Evolutionary conservation across 192 early-diverging fungal species (phyloP).

Genomic region (Neocallimastix lanati): DNA sequence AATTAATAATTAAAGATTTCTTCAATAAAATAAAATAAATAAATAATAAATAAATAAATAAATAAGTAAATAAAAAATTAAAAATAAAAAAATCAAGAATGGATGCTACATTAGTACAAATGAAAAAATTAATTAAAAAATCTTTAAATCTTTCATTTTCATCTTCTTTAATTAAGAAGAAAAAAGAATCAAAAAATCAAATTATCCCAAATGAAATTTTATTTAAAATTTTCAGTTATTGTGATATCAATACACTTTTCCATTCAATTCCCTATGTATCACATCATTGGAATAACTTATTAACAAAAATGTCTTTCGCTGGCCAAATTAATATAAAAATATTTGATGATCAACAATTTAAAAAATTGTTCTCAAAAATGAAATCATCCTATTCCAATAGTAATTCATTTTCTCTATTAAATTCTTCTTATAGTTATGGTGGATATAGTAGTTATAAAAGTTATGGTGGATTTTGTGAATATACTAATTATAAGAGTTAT

Average conservation of each 20-base stretch:
- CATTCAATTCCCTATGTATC: neutral
- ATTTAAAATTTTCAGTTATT: neutral
- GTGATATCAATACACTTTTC: neutral
- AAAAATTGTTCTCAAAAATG: neutral
- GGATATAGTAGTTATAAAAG: neutral
- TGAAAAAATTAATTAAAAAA: neutral
- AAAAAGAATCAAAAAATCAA: neutral
- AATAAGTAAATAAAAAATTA: too few species aligned
- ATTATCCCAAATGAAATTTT: neutral
- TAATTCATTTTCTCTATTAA: too few species aligned
- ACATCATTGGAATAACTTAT: neutral
- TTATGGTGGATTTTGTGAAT: neutral
- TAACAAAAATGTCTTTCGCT: neutral
- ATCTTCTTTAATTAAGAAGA: neutral
- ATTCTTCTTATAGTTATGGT: too few species aligned
- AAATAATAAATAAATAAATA: too few species aligned
- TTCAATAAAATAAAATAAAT: too few species aligned
- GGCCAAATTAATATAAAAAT: neutral
- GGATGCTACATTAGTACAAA: neutral
- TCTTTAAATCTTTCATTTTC: neutral
- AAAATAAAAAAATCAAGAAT: too few species aligned
- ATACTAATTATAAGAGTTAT: neutral
- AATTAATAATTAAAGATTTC: too few species aligned
- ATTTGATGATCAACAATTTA: neutral
- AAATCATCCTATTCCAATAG: neutral